phyloP scores from a whole-genome alignment of 75 land plant species.

The Azolla pinnata region DNA sequence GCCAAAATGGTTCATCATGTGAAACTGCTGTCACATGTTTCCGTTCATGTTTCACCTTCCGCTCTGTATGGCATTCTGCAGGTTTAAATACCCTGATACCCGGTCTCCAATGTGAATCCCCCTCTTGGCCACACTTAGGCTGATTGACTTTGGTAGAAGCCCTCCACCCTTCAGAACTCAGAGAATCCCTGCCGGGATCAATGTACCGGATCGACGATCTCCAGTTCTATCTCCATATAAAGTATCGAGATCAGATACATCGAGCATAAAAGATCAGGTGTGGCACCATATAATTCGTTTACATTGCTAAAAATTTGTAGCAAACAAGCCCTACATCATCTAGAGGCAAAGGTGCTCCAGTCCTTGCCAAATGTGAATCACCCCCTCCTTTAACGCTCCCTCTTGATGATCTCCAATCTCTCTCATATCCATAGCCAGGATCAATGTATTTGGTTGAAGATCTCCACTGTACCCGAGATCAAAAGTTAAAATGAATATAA shows the following conservation, averaged over 20 bases:
- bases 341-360: background rate
- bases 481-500: no score
- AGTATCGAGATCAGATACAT: no score
- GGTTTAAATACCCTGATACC: slow-evolving; percentile 2
- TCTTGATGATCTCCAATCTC: background rate
- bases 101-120: background rate
- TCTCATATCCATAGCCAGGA: slow-evolving; percentile 4
- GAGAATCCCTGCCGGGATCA: background rate
- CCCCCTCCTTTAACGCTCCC: slow-evolving; percentile 1
- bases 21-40: background rate
- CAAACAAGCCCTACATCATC: slow-evolving; percentile 1
- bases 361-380: slow-evolving; percentile 6
- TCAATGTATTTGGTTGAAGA: slow-evolving; percentile 8
- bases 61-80: background rate
- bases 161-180: slow-evolving; percentile 4
- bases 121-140: background rate
- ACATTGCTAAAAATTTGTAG: no score
- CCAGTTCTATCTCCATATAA: no score
- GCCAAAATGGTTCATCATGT: background rate
- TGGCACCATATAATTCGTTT: no score
- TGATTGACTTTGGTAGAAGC: background rate
- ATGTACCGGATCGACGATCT: slow-evolving; percentile 7
- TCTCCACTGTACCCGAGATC: no score
- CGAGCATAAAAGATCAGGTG: no score
- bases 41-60: background rate